A percentile compares a stretch with the other conserved stretches of the same genome.
phyloP scores from a whole-genome alignment of 139 green algal genomes.

The Pleodorina starrii region DNA sequence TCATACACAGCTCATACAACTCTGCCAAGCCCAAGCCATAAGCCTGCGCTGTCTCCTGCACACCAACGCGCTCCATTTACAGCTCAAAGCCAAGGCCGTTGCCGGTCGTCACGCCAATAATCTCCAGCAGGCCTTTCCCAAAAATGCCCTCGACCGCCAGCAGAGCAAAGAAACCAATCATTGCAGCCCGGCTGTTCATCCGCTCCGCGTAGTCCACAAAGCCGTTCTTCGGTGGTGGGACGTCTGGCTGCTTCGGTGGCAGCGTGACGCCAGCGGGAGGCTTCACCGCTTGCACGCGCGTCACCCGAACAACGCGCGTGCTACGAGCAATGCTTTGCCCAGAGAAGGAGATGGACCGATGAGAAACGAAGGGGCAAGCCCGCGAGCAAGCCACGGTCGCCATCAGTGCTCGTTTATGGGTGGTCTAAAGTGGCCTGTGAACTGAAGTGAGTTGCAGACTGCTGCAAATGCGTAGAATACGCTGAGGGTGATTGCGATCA shows the following conservation, averaged over 20 bases:
- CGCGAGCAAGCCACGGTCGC: not conserved
- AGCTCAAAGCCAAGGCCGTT: constrained; percentile 85
- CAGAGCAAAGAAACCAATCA: constrained; percentile 93
- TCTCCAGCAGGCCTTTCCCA: constrained; percentile 80
- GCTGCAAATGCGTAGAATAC: no score
- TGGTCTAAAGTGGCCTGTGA: no score
- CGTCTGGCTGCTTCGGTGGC: constrained; percentile 64
- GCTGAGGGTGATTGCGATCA: no score
- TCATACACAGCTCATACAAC: no score
- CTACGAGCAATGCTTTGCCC: not conserved
- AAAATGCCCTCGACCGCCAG: constrained; percentile 83
- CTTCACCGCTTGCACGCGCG: constrained; percentile 32
- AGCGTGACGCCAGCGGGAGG: constrained; percentile 72
- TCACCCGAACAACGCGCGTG: not conserved
- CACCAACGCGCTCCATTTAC: no score
- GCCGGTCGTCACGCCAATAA: constrained; percentile 69
- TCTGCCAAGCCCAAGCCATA: no score
- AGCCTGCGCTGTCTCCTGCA: no score
- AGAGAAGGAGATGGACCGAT: not conserved
- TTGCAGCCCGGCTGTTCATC: constrained; percentile 86
- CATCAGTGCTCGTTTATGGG: not conserved
- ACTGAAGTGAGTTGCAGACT: no score
- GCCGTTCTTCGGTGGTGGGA: constrained; percentile 71
- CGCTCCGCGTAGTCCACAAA: constrained; percentile 87
- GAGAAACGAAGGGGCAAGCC: not conserved